Evolutionary conservation across 2,329 filamentous ascomycete species (phyloP), one percentile per base, ranked within the genome.

Genomic region (Aureobasidium leucospermi): DNA sequence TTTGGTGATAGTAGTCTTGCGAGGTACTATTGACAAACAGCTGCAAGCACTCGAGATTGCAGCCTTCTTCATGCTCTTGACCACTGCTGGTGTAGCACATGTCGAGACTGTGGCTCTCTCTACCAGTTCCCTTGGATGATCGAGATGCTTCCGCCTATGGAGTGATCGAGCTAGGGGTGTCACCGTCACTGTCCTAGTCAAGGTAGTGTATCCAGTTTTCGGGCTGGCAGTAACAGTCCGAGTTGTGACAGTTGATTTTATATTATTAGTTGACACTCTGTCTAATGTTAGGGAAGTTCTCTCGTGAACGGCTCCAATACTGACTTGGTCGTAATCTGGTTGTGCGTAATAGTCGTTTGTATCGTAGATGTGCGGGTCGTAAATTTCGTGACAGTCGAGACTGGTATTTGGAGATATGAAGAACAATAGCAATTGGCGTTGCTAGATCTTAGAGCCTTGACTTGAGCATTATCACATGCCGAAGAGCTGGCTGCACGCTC

Each of bases 401-500:
- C 31, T 23, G 39, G 39, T 13, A 57, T 46, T 13, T 36, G 16
- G 11, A 57, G 52, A 19, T 38, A 57, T 6, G 42, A 38, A n/a
- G 52, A 57, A 32, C 52, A 57, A 38, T 43, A 45, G 42, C 52
- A 57, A 23, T 28, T 28, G 16, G 41, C 52, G n/a, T 29, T 57
- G 41, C 41, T 46, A n/a, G 41, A 45, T 28, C 15, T 10, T 11
- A 57, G 11, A 16, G 52, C 52, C 32, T 38, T 57, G 41, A 57
- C 39, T 16, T 46, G 29, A 34, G 39, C 52, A 38, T 57, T 46
- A 7, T 46, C 46, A 15, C 52, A 57, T 15, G n/a, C 23, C n/a
- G 41, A 9, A 38, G 52, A 45, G 32, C 52, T 57, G 52, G 15
- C 41, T 46, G 52, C 52, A 29, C 52, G 52, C 42, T 57, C 52